A percentile compares a stretch with the other conserved stretches of the same genome.
Conservation (phyloP, 768 basidiomycete genomes). For the Neoboletus subvelutipes region DNA sequence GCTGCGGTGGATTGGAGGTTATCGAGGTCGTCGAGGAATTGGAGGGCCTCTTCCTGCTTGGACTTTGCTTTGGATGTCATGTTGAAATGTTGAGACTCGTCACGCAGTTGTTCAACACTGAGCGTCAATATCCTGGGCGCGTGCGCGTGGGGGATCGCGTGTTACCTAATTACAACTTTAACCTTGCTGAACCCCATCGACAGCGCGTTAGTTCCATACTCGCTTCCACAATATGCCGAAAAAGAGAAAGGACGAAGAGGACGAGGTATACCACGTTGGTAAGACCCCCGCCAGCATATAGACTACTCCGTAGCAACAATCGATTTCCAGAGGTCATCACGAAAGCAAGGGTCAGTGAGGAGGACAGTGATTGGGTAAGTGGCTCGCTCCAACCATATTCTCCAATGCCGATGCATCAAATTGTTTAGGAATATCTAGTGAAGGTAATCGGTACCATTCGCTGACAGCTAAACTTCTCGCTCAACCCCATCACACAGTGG, state of each 20-base stretch:
- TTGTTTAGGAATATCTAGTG: slow-evolving; percentile 59
- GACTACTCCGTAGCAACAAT: not conserved
- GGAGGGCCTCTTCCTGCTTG: slow-evolving; percentile 85
- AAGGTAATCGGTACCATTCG: slow-evolving; percentile 45
- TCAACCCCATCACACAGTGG: slow-evolving; percentile 49
- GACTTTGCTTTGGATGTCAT: slow-evolving; percentile 60
- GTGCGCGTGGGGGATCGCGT: slow-evolving; percentile 17
- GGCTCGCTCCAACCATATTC: not conserved
- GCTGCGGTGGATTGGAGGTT: slow-evolving; percentile 55
- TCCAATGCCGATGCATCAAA: not conserved
- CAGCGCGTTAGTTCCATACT: not conserved
- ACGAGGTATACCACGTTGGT: slow-evolving; percentile 52
- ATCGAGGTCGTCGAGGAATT: slow-evolving; percentile 93
- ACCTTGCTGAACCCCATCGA: not conserved
- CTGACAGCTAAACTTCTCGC: not conserved
- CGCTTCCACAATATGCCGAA: slow-evolving; percentile 18
- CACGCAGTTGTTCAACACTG: not conserved
- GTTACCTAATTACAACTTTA: not conserved
- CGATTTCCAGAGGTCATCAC: slow-evolving; percentile 54
- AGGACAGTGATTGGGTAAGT: slow-evolving; percentile 54
- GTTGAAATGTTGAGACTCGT: not conserved
- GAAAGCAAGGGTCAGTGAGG: slow-evolving; percentile 51
- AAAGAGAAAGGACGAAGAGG: slow-evolving; percentile 26
- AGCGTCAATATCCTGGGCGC: not conserved
- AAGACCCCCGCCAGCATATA: slow-evolving; percentile 11